phyloP scores from a whole-genome alignment of 495 filamentous ascomycete genomes.

The Rusavskia elegans region DNA sequence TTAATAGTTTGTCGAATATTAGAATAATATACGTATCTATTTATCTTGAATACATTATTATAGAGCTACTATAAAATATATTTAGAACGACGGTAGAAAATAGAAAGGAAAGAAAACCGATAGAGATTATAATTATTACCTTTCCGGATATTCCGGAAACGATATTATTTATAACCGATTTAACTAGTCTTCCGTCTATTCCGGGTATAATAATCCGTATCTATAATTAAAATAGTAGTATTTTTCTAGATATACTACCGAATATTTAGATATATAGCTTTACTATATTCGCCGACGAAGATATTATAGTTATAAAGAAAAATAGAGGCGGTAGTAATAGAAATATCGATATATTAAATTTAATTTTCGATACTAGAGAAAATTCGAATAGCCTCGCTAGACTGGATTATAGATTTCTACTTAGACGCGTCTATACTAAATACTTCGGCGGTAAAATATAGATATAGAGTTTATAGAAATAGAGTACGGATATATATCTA shows the following conservation, averaged over 20 bases:
- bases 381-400: conserved; percentile 71
- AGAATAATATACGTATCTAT: conserved; percentile 83
- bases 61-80: conserved; percentile 89
- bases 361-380: conserved; percentile 50
- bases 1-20: conserved; percentile 69
- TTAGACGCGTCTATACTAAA: conserved; percentile 89
- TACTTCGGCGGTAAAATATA: conserved; percentile 93
- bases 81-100: conserved; percentile 85
- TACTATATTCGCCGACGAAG: conserved; percentile 71
- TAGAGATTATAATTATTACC: conserved; percentile 84
- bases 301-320: conserved; percentile 16
- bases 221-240: conserved; percentile 82
- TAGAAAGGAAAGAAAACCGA: conserved; percentile 57
- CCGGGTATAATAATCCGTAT: conserved; percentile 92
- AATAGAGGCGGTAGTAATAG: conserved; percentile 28
- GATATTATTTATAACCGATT: too few relatives aligned
- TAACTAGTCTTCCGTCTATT: conserved; percentile 28
- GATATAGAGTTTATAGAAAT: conserved; percentile 87
- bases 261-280: conserved; percentile 94
- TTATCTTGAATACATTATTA: conserved; percentile 92
- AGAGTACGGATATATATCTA: conserved; percentile 77
- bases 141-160: too few relatives aligned
- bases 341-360: conserved; percentile 49
- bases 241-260: conserved; percentile 60
- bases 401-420: conserved; percentile 79